Conservation (phyloP, 2,329 filamentous ascomycete genomes). For the Corniculantispora saksenae region DNA sequence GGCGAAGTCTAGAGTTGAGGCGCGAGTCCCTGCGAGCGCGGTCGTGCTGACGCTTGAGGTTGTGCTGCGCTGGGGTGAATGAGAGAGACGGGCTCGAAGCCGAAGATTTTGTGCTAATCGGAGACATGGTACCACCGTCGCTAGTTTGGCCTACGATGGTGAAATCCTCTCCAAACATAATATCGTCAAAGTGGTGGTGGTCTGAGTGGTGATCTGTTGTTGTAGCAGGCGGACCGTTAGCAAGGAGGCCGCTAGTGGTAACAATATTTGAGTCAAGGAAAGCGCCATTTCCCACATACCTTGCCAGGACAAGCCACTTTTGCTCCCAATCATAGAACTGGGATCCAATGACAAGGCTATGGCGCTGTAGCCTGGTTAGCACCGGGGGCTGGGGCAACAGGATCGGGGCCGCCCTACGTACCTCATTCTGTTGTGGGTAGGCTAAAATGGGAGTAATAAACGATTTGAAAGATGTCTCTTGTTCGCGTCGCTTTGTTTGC, state of each 20-base stretch:
- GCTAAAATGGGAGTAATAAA: background rate
- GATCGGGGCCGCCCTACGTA: conserved; percentile 3
- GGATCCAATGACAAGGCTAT: conserved; percentile 18
- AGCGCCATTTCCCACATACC: conserved; percentile 17
- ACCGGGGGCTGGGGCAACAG: background rate
- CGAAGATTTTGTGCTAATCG: conserved; percentile 43
- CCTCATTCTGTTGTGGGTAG: conserved; percentile 9
- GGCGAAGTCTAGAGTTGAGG: conserved; percentile 50
- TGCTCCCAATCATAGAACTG: conserved; percentile 17
- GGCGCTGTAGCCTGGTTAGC: conserved; percentile 17
- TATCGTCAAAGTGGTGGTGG: conserved; percentile 7
- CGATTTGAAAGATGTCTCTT: background rate
- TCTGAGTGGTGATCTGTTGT: conserved; percentile 7
- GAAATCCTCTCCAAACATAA: conserved; percentile 12
- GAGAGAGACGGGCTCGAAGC: conserved; percentile 58
- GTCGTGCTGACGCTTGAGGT: conserved; percentile 62
- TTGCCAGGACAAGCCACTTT: conserved; percentile 17
- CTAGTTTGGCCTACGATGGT: background rate
- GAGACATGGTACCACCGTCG: conserved; percentile 8
- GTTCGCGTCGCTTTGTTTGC: background rate
- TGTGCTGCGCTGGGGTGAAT: conserved; percentile 61
- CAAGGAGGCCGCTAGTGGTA: conserved; percentile 5
- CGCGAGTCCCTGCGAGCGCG: conserved; percentile 61
- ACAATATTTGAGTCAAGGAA: conserved; percentile 7
- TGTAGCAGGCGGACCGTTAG: conserved; percentile 6